Conservation (phyloP, 2,329 filamentous ascomycete genomes). For the Monilinia vaccinii-corymbosi region DNA sequence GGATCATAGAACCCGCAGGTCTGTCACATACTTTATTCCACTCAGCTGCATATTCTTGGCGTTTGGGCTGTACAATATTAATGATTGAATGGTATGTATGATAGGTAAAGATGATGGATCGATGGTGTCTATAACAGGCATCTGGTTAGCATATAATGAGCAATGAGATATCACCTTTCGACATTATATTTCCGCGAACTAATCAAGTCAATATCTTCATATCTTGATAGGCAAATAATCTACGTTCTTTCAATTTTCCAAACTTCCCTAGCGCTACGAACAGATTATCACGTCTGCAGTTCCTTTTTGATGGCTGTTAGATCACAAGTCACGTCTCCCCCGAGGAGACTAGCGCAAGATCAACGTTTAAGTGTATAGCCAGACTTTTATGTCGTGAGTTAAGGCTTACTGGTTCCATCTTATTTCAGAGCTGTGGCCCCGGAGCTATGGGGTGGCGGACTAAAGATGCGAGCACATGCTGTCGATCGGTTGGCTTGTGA, state of each 20-base stretch:
- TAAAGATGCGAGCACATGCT: constrained; percentile 46
- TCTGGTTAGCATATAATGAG: not conserved
- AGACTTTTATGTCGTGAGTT: constrained; percentile 20
- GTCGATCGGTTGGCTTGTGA: not conserved
- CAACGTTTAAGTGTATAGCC: constrained; percentile 25
- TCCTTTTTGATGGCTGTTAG: constrained; percentile 37
- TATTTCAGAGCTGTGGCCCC: constrained; percentile 45
- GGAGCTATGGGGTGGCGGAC: constrained; percentile 43
- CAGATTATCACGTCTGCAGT: constrained; percentile 43
- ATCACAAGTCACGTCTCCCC: constrained; percentile 37
- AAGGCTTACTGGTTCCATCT: constrained; percentile 28
- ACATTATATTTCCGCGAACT: not conserved
- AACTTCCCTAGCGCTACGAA: constrained; percentile 37
- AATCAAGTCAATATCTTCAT: not conserved
- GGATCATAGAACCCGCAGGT: constrained; percentile 20
- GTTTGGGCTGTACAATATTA: constrained; percentile 12
- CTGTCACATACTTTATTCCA: constrained; percentile 25
- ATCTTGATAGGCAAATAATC: not conserved
- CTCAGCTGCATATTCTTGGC: constrained; percentile 18
- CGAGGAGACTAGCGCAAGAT: constrained; percentile 39
- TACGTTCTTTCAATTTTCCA: not conserved
- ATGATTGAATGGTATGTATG: constrained; percentile 6
- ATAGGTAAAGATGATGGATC: constrained; percentile 1
- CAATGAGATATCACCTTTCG: constrained; percentile 4
- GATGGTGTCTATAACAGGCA: not conserved